These are phyloP conservation scores for Tetrahymena elliotti DNA, from an alignment of 73 alveolate species.

Conservation along the genomic window DNA sequence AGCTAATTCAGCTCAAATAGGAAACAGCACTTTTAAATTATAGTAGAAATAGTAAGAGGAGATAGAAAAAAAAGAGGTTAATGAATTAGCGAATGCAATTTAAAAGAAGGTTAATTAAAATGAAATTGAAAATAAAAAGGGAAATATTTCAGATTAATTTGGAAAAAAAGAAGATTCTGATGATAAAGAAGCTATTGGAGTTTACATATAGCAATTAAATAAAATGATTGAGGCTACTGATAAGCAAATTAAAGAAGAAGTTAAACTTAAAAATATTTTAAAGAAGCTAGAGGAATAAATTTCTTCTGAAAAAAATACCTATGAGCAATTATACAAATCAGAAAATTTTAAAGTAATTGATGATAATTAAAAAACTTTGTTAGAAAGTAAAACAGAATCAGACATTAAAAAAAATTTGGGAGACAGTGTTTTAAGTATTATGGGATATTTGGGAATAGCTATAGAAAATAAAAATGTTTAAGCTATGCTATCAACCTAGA, in stretches of 20 bases:
- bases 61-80: neutral
- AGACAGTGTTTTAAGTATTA: no score
- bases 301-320: neutral
- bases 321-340: neutral
- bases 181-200: neutral
- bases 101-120: neutral
- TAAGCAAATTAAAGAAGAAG: neutral
- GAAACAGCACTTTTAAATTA: neutral
- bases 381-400: neutral
- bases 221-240: neutral
- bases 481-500: no score
- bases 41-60: neutral
- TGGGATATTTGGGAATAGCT: no score
- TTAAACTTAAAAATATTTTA: neutral
- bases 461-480: neutral
- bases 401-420: neutral
- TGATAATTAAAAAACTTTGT: neutral
- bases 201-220: no score
- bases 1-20: neutral
- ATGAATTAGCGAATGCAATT: neutral
- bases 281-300: neutral
- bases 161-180: neutral
- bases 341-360: neutral
- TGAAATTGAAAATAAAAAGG: neutral
- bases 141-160: neutral